phyloP scores from a whole-genome alignment of 2,329 filamentous ascomycete genomes.

The Hortaea sp. region DNA sequence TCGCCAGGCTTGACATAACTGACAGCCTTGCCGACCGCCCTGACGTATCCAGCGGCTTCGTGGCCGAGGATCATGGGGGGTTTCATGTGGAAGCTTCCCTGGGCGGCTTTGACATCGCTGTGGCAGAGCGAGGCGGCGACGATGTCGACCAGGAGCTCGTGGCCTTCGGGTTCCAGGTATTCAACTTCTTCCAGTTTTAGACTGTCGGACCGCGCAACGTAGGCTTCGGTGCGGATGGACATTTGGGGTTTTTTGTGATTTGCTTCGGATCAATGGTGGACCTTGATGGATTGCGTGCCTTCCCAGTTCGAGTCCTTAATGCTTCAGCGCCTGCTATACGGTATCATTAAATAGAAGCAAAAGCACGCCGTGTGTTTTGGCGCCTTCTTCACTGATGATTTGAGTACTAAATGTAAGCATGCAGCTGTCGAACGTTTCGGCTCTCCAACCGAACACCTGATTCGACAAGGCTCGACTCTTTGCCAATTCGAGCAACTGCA shows the following conservation, averaged over 20 bases:
- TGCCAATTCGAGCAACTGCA: no score
- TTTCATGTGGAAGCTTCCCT: conserved; percentile 13
- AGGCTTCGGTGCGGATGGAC: conserved; percentile 12
- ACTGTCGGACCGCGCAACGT: conserved; percentile 8
- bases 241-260: neutral
- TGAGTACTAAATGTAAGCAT: no score
- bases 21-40: conserved; percentile 5
- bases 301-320: no score
- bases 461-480: no score
- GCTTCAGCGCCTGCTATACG: no score
- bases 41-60: conserved; percentile 13
- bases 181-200: conserved; percentile 8
- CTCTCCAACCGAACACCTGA: no score
- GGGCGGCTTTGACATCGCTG: conserved; percentile 11
- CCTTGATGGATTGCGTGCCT: no score
- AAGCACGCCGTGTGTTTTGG: no score
- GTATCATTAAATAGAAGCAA: no score
- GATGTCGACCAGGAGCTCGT: conserved; percentile 13
- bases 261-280: no score
- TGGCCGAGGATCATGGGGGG: conserved; percentile 17
- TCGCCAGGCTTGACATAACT: conserved; percentile 9
- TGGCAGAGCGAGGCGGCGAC: conserved; percentile 14
- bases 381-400: no score
- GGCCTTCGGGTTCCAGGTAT: conserved; percentile 4
- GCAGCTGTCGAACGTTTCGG: no score